phyloP scores from a whole-genome alignment of 805 yeast genomes.

The Yarrowia porcina region DNA sequence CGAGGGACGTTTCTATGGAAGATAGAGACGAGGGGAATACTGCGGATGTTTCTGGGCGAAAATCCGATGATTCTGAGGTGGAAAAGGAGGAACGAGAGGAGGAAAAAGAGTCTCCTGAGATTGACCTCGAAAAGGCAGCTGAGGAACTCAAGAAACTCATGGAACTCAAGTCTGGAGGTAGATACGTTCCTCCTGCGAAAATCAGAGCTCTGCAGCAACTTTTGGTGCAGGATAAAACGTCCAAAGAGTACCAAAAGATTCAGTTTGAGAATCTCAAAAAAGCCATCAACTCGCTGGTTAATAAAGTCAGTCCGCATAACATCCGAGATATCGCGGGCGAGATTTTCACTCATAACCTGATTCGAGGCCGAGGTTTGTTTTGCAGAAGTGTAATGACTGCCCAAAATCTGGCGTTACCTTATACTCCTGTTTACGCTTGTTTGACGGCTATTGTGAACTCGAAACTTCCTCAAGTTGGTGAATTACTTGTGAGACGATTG shows the following conservation, averaged over 20 bases:
- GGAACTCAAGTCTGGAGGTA: constrained; percentile 44
- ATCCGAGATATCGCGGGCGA: constrained; percentile 48
- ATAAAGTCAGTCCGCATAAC: constrained; percentile 47
- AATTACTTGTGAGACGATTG: constrained; percentile 50
- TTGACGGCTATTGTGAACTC: constrained; percentile 60
- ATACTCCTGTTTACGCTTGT: constrained; percentile 54
- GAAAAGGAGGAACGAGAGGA: background rate
- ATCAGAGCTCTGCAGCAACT: constrained; percentile 45
- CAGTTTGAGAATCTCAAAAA: constrained; percentile 57
- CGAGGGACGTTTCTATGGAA: background rate
- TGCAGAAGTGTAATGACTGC: constrained; percentile 56
- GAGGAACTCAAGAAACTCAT: constrained; percentile 8
- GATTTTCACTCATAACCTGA: constrained; percentile 55
- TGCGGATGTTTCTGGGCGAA: background rate
- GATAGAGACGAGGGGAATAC: background rate
- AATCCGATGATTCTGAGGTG: too few relatives aligned
- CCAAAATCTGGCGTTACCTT: constrained; percentile 44
- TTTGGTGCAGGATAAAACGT: constrained; percentile 35
- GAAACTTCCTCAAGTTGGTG: constrained; percentile 67
- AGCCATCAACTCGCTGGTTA: constrained; percentile 48
- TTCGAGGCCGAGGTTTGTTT: constrained; percentile 59
- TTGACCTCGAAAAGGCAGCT: background rate
- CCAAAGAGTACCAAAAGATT: constrained; percentile 48
- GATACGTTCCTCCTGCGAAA: constrained; percentile 55
- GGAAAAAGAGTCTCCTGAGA: too few relatives aligned